Evolutionary conservation across 1,284 basidiomycete species (phyloP).

Genomic region (Cryptococcus sp.): DNA sequence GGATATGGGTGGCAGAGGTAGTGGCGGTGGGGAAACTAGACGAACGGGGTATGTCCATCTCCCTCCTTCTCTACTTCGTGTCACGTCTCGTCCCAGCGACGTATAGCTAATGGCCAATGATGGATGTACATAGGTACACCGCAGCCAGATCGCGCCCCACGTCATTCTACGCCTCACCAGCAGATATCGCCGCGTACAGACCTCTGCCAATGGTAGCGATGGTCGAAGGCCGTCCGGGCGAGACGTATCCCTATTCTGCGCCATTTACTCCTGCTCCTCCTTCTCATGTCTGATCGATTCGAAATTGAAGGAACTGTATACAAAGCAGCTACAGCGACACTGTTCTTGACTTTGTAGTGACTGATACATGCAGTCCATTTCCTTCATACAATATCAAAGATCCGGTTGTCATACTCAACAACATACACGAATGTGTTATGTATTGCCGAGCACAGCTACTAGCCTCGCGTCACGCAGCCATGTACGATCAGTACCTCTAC

Average conservation of each 20-base stretch:
- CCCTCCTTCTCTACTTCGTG: too few species aligned
- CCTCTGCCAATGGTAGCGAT: constrained; percentile 11
- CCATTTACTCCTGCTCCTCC: constrained; percentile 9
- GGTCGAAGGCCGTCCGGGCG: neutral
- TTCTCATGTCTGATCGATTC: constrained; percentile 1
- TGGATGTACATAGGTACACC: neutral
- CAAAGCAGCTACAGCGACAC: constrained; percentile 1
- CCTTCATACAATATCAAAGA: too few species aligned
- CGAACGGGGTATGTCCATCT: neutral
- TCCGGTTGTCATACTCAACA: too few species aligned
- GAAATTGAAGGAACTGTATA: neutral
- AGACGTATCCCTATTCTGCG: constrained; percentile 1
- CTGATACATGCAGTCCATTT: too few species aligned
- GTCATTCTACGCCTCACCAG: constrained; percentile 25
- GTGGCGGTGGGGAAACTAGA: neutral
- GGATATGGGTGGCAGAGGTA: neutral
- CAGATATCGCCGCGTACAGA: constrained; percentile 21
- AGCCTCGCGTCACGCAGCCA: too few species aligned
- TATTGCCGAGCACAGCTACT: too few species aligned
- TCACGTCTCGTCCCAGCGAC: too few species aligned
- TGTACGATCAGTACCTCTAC: too few species aligned
- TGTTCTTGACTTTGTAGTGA: too few species aligned
- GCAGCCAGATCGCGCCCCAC: constrained; percentile 13
- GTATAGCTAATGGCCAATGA: too few species aligned
- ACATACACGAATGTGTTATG: too few species aligned